phyloP scores from a whole-genome alignment of 148 eudicot species.

The Rhododendron ferrugineum region DNA sequence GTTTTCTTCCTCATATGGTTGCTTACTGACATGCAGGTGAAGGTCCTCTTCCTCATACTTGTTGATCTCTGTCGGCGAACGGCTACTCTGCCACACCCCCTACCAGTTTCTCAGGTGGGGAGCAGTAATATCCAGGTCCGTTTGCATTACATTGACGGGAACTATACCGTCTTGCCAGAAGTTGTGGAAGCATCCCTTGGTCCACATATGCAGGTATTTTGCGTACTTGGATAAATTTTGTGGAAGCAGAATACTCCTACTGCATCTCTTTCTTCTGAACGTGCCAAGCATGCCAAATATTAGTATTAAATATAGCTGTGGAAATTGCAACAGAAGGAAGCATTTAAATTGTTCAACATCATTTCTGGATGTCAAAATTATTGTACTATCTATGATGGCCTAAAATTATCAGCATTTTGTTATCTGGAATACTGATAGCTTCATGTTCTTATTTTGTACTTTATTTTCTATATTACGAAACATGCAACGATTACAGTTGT shows the following conservation, averaged over 20 bases:
- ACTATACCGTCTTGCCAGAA: constrained; percentile 90
- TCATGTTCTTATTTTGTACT: background rate
- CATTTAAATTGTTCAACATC: background rate
- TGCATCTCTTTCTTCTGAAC: background rate
- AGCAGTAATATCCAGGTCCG: constrained; percentile 82
- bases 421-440: background rate
- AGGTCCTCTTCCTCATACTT: constrained; percentile 84
- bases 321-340: background rate
- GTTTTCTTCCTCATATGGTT: constrained; percentile 3
- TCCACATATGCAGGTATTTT: constrained; percentile 94
- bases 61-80: constrained; percentile 95
- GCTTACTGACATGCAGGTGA: constrained; percentile 53
- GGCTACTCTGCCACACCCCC: constrained; percentile 66
- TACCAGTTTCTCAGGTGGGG: constrained; percentile 96
- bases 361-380: background rate
- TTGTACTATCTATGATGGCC: background rate
- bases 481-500: background rate
- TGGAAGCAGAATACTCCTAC: background rate
- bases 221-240: background rate
- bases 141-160: constrained; percentile 90
- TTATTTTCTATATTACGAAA: background rate
- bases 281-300: background rate
- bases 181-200: constrained; percentile 99
- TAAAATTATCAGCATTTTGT: background rate
- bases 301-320: background rate